Evolutionary conservation across 352 stramenopile genomes (phyloP).

Genomic region (Globisporangium paroecandrum): DNA sequence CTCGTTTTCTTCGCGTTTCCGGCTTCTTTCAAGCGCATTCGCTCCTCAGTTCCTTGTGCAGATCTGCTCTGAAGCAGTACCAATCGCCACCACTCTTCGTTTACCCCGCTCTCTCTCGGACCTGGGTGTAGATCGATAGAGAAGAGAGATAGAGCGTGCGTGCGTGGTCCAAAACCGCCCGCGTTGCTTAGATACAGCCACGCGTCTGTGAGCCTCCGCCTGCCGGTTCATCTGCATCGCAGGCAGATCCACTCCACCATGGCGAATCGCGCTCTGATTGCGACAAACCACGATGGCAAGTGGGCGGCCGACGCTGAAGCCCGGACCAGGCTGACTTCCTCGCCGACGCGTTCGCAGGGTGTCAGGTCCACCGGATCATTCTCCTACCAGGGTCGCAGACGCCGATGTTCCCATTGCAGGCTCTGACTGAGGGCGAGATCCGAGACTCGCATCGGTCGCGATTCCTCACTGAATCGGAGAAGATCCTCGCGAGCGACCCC

Average conservation of each 20-base stretch:
- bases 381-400: constrained; percentile 14
- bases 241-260: neutral
- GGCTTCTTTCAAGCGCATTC: neutral
- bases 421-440: constrained; percentile 1
- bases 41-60: neutral
- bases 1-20: neutral
- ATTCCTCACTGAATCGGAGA: constrained; percentile 36
- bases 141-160: neutral
- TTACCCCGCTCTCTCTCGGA: neutral
- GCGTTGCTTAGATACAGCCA: neutral
- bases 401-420: constrained; percentile 11
- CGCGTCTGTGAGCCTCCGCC: neutral
- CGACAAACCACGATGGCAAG: constrained; percentile 6
- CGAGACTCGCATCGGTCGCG: constrained; percentile 22
- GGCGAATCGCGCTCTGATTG: constrained; percentile 10
- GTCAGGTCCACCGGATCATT: constrained; percentile 14
- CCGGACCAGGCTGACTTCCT: constrained; percentile 10
- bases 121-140: neutral
- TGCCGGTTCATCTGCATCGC: neutral
- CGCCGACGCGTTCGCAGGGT: constrained; percentile 14
- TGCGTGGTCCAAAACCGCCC: neutral
- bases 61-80: neutral
- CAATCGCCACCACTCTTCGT: constrained; percentile 4
- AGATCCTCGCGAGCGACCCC: constrained; percentile 28
- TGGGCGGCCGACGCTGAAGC: constrained; percentile 12